Base-by-base conservation (phyloP, 108 stramenopile genomes). In the Skeletonema grethae region DNA sequence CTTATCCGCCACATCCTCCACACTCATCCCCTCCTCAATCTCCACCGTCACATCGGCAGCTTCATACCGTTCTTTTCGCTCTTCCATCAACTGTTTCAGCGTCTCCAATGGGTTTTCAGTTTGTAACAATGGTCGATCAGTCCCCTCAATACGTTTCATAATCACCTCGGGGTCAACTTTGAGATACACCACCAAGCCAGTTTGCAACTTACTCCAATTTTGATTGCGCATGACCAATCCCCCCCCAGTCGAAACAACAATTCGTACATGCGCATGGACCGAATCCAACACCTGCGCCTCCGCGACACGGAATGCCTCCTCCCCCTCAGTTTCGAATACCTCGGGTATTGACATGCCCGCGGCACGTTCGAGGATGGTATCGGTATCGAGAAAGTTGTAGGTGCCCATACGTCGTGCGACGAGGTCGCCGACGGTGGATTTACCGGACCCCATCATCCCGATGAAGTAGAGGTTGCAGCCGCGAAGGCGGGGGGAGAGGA, bases 361-460 rank as follows among this genome's bases (percentile, higher is more conserved):
- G 16, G 89, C 90, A 24, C 85, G 76, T 84, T 97, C 96, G 46
- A 95, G 78, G 20, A 96, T 91, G 15, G 69, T 58, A 80, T 98
- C 97, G 9, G 96, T 97, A 71, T 98, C 97, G 43, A 97, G 59
- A 78, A 94, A 95, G 45, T 91, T 94, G 89, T 98, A 98, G 2
- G 85, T 85, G 13, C 88, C 90, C 92, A 98, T 90, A 84, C 90
- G 73, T 56, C 88, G 72, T 7, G 92, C 91, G 28, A 96, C 61
- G 16, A 69, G 39, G 38, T 93, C 90, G 20, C 93, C 96, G 7
- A 97, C 85, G 22, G 90, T 71, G 9, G 91, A 79, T 76, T 98
- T 98, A 10, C 97, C 97, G 61, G 77, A 82, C 38, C 97, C 97
- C 97, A 98, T 98, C 93, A 98, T 92, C 12, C 97, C 97, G 28